Evolutionary conservation across 345 rosid species (phyloP), one percentile per base, ranked within the genome.

Genomic region (Aurinia saxatilis): DNA sequence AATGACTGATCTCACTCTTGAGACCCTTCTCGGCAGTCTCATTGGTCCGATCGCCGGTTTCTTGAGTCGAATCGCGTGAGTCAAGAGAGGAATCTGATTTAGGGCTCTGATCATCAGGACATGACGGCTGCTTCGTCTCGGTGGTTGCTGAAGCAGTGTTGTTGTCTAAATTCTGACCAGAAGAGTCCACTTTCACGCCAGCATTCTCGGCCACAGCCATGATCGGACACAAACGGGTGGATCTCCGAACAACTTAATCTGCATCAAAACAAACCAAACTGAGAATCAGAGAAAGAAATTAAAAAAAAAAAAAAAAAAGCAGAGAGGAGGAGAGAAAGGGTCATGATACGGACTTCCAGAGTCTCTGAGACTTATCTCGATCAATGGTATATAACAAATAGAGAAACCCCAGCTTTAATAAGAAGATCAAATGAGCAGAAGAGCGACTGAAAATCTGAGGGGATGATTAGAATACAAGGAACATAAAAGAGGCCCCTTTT

Each of bases 191-290:
- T 81, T 78, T 84, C 3, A 78, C 77, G 67, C 88, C 97, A 64
- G 87, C 91, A 84, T 83, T 86, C 72, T 95, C 99, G 59, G 91
- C 86, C 49, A 95, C 95, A 59, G 93, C 98, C 98, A 95, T 95
- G 84, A 81, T 83, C 77, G 45, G 64, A 50, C 8, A 14, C 30
- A 58, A 30, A 38, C 9, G 12, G 16, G 7, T 16, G 31, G 65
- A 42, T 19, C 48, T 52, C 29, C 56, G 71, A 75, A n/a, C n/a
- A n/a, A n/a, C n/a, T 71, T 71, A n/a, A n/a, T 52, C 72, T 65
- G 77, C 51, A 73, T 42, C 41, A 67, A 66, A 45, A 35, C 12
- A 36, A 36, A 46, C 48, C 40, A 51, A 44, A 57, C 35, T 39
- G 14, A 62, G 64, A 39, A 44, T 27, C 5, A 2, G 18, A 56